These are phyloP conservation scores for Aspergillus baeticus DNA, from an alignment of 495 filamentous ascomycete genomes.

Conservation along the genomic window DNA sequence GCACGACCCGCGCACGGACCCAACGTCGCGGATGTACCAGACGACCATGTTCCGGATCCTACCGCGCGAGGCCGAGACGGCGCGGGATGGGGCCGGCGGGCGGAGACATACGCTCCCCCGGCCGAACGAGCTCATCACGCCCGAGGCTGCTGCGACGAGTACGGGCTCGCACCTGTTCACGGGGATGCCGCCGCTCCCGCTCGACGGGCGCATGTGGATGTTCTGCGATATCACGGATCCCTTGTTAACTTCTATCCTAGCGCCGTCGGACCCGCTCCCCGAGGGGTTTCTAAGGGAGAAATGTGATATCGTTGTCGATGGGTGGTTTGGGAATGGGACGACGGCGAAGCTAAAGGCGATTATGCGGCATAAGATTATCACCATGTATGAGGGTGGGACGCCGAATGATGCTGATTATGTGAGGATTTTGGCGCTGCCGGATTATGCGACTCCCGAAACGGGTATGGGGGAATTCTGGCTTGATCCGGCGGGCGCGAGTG, in stretches of 20 bases:
- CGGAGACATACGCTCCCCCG: constrained; percentile 29
- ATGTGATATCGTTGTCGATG: constrained; percentile 62
- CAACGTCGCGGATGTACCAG: constrained; percentile 77
- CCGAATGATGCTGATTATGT: constrained; percentile 52
- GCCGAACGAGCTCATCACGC: constrained; percentile 14
- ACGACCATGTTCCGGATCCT: constrained; percentile 75
- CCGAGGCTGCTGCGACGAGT: constrained; percentile 17
- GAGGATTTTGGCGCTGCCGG: constrained; percentile 42
- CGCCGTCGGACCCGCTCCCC: constrained; percentile 8
- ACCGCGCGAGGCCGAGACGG: constrained; percentile 77
- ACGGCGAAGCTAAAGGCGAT: constrained; percentile 77
- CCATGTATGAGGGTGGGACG: constrained; percentile 39
- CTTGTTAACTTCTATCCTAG: constrained; percentile 47
- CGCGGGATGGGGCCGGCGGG: constrained; percentile 60
- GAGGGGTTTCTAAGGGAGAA: constrained; percentile 36
- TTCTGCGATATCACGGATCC: constrained; percentile 89
- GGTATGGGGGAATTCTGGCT: constrained; percentile 32
- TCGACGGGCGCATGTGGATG: constrained; percentile 88
- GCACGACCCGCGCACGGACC: constrained; percentile 75
- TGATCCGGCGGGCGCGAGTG: constrained; percentile 23
- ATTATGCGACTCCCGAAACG: constrained; percentile 32
- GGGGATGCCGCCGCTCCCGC: constrained; percentile 58
- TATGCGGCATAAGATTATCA: constrained; percentile 76
- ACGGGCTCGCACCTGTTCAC: constrained; percentile 70
- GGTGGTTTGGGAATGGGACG: constrained; percentile 79